These are phyloP conservation scores for Prinsepia uniflora DNA, from an alignment of 306 rosid species.

Conservation along the genomic window DNA sequence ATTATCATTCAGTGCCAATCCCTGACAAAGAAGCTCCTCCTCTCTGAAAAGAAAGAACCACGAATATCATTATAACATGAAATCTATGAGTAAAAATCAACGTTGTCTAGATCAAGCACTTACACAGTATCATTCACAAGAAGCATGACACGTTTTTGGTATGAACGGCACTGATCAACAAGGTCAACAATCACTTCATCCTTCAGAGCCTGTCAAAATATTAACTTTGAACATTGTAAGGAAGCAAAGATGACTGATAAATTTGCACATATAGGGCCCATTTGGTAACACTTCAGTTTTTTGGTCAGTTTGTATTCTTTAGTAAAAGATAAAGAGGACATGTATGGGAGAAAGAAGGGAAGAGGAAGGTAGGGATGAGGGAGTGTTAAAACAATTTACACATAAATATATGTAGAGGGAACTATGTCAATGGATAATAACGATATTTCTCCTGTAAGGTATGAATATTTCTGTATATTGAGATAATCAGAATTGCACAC, in stretches of 20 bases:
- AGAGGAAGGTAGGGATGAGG: neutral
- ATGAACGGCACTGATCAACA: constrained; percentile 91
- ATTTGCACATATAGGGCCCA: neutral
- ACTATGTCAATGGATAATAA: neutral
- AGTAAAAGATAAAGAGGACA: neutral
- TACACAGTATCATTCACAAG: constrained; percentile 79
- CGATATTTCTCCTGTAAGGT: too few relatives aligned
- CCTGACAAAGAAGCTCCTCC: constrained; percentile 71
- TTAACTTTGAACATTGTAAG: constrained; percentile 7
- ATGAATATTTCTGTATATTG: too few relatives aligned
- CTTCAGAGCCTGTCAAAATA: constrained; percentile 69
- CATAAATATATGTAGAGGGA: neutral
- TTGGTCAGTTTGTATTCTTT: neutral
- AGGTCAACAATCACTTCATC: constrained; percentile 90
- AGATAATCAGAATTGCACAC: too few relatives aligned
- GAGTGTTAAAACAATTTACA: neutral
- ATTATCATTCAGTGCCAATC: constrained; percentile 75
- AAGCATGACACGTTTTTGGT: constrained; percentile 82
- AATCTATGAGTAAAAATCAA: neutral
- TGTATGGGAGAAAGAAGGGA: neutral
- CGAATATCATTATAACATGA: constrained; percentile 18
- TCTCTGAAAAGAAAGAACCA: constrained; percentile 53
- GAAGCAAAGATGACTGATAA: neutral
- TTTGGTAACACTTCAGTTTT: neutral
- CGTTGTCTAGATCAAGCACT: constrained; percentile 20